Base-by-base conservation (phyloP, 2,329 filamentous ascomycete species). In the Hypoxylon sp. region DNA sequence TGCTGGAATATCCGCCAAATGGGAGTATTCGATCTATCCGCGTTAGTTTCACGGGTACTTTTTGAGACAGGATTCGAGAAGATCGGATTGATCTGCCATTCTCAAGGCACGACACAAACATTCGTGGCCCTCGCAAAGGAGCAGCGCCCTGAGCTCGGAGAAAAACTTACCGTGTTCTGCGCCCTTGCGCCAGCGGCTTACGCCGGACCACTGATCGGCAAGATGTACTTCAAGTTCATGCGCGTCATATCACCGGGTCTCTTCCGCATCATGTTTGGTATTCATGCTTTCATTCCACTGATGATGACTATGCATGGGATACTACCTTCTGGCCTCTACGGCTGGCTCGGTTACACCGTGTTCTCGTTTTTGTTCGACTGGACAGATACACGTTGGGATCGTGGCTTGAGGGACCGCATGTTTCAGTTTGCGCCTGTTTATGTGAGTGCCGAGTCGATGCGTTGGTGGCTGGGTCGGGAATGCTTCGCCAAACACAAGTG, bases 1-100 rank as follows among this genome's bases (percentile, higher is more conserved):
- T 90, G 91, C 44, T 98, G 95, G 95, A 97, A 97, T 72, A 97
- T 98, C 61, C 89, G 93, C 0, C 93, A 97, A 76, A 97, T 98
- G 92, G 95, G 94, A 3, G 91, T 94, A 0, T 89, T 97, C 77
- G 95, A 98, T 77, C 85, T 98, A 2, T 87, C 94, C 0, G 94
- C 94, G 0, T 85, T 98, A 35, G 87, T 92, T 1, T 93, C 91
- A 0, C 89, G 93, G 5, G 93, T 98, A 0, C 85, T 97, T 1
- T 86, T 85, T 42, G 92, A 97, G 80, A 98, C 94, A 0, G 91
- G 92, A 0, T 97, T 97, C 75, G 84, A 88, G 14, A 96, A 95
- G 78, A 84, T 97, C 3, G 94, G 91, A 0, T 86, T 98, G 1
- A 88, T 97, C 24, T 92, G 91, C 61, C 95, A 98, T 79, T 96